These are phyloP conservation scores for Eucalyptus camaldulensis DNA, from an alignment of 345 rosid species.

Conservation along the genomic window DNA sequence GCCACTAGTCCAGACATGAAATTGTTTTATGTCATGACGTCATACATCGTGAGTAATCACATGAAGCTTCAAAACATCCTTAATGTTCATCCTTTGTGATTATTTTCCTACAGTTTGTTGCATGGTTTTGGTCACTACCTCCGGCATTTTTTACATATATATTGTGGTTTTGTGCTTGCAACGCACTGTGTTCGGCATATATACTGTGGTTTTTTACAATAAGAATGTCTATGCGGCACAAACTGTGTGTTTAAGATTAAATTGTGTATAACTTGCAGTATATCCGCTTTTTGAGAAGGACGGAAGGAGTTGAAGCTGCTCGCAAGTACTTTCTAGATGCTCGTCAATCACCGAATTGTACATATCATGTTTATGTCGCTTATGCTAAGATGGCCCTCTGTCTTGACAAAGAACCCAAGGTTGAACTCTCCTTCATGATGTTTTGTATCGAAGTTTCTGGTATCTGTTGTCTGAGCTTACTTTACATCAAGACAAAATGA, in stretches of 20 bases:
- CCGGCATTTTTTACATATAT: neutral
- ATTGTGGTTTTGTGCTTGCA: neutral
- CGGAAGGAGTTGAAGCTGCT: conserved; percentile 92
- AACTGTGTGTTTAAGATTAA: neutral
- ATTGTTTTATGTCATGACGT: neutral
- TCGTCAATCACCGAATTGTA: conserved; percentile 70
- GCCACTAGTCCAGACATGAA: neutral
- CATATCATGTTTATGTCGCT: conserved; percentile 89
- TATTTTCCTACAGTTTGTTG: neutral
- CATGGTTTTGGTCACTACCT: neutral
- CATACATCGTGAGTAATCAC: neutral
- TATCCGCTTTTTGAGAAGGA: conserved; percentile 80
- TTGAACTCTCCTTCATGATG: neutral
- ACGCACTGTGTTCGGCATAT: neutral
- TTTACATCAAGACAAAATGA: neutral
- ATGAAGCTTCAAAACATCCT: neutral
- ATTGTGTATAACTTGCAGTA: conserved; percentile 30
- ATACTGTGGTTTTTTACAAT: neutral
- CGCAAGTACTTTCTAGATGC: conserved; percentile 91
- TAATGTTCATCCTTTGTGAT: neutral
- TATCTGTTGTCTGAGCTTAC: neutral
- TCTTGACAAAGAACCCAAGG: conserved; percentile 93
- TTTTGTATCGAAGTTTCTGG: neutral
- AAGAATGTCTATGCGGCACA: neutral
- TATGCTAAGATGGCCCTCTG: conserved; percentile 87